Evolutionary conservation across 306 rosid genomes (phyloP).

Genomic region (Calophaca sinica): DNA sequence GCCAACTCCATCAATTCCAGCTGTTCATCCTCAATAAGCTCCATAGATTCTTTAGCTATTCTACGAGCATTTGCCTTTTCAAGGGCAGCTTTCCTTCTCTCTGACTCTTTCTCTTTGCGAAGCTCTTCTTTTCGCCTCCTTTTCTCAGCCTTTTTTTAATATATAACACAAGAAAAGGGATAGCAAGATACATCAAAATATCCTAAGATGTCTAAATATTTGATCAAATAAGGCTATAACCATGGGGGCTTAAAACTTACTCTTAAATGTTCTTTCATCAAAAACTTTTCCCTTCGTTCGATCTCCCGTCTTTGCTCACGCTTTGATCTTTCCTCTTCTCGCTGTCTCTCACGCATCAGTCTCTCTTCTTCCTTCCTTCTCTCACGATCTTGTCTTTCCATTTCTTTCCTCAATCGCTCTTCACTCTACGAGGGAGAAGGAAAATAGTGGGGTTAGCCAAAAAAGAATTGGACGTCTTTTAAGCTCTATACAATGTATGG

Average conservation of each 20-base stretch:
- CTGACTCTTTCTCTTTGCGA: conserved; percentile 89
- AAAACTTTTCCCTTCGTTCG: conserved; percentile 88
- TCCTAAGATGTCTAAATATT: conserved; percentile 38
- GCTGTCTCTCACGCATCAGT: conserved; percentile 86
- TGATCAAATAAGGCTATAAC: conserved; percentile 19
- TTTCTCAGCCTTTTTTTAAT: conserved; percentile 77
- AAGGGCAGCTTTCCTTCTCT: conserved; percentile 91
- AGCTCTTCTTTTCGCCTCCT: conserved; percentile 89
- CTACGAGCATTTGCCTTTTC: conserved; percentile 97
- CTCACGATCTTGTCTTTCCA: conserved; percentile 93
- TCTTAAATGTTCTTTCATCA: conserved; percentile 78
- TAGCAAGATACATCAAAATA: conserved; percentile 35
- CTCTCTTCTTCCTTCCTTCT: conserved; percentile 97
- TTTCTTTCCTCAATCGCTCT: conserved; percentile 85
- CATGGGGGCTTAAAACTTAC: conserved; percentile 56
- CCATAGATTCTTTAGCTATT: conserved; percentile 98
- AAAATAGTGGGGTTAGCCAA: conserved; percentile 40
- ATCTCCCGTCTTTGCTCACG: conserved; percentile 91
- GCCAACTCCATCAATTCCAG: conserved; percentile 98
- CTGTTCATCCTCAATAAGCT: conserved; percentile 97
- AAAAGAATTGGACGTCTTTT: conserved; percentile 5
- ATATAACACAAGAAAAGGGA: conserved; percentile 38
- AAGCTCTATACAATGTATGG: conserved; percentile 4
- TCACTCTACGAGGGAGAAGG: conserved; percentile 63
- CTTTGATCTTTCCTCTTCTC: conserved; percentile 87